Percentiles rank a stretch among this genome's conserved stretches.
Conservation (phyloP, 495 filamentous ascomycete genomes). For the Aspergillus incahuasiensis region DNA sequence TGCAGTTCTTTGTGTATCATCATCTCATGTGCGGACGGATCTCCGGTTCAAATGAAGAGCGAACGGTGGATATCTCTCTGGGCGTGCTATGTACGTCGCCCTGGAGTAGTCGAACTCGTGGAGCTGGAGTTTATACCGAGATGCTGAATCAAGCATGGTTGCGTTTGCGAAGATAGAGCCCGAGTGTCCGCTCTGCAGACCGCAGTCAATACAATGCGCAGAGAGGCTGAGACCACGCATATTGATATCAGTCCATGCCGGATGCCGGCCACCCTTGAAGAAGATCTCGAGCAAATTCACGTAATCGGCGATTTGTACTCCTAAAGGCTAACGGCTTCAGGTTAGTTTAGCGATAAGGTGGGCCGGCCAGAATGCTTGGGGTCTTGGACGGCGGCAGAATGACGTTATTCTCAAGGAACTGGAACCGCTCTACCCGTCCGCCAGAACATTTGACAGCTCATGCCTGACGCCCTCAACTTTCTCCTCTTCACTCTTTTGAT, state of each 20-base stretch:
- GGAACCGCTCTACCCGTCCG: background rate
- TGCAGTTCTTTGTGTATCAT: background rate
- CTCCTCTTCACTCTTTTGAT: background rate
- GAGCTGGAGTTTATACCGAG: background rate
- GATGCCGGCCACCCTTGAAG: background rate
- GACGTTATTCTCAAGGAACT: background rate
- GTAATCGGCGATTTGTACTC: background rate
- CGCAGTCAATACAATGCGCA: no score
- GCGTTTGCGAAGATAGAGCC: background rate
- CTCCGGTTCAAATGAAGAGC: background rate
- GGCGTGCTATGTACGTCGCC: background rate
- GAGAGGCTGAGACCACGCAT: no score
- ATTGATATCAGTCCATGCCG: background rate
- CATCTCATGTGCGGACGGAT: background rate
- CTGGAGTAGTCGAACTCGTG: background rate
- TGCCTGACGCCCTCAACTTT: background rate
- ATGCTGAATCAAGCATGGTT: background rate
- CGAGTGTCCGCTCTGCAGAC: background rate
- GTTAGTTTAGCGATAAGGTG: background rate
- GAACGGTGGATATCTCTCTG: background rate
- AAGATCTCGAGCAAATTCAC: background rate
- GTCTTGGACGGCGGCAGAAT: slow-evolving; percentile 1
- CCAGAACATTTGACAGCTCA: background rate
- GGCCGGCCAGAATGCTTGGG: slow-evolving; percentile 1
- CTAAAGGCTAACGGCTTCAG: background rate